phyloP scores from a whole-genome alignment of 2,329 filamentous ascomycete genomes.

The Phialophora macrospora region DNA sequence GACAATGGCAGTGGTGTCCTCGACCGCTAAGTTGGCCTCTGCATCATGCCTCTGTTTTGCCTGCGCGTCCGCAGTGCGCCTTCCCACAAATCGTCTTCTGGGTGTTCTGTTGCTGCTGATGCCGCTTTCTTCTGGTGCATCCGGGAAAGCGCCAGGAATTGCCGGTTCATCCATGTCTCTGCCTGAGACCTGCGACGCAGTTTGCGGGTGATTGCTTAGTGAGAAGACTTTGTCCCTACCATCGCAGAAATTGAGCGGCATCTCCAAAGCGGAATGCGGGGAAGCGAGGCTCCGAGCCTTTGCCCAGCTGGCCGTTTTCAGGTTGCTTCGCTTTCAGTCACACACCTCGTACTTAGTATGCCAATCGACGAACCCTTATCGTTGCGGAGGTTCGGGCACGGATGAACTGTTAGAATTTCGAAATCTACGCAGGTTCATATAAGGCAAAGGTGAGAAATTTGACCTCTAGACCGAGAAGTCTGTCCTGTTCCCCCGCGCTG shows the following conservation, averaged over 20 bases:
- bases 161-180: slow-evolving; percentile 45
- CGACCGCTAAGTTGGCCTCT: slow-evolving; percentile 68
- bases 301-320: background rate
- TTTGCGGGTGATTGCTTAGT: background rate
- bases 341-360: too few relatives aligned
- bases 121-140: slow-evolving; percentile 15
- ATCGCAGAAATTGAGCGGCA: slow-evolving; percentile 11
- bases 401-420: background rate
- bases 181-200: slow-evolving; percentile 49
- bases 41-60: slow-evolving; percentile 66
- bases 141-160: slow-evolving; percentile 38
- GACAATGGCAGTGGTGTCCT: slow-evolving; percentile 60
- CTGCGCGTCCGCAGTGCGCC: slow-evolving; percentile 66
- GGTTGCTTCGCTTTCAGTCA: background rate
- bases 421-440: background rate
- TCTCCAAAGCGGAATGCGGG: slow-evolving; percentile 17
- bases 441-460: slow-evolving; percentile 30
- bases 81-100: slow-evolving; percentile 89
- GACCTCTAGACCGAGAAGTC: background rate
- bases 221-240: background rate
- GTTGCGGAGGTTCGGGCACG: background rate
- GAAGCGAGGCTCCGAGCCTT: background rate
- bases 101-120: slow-evolving; percentile 60
- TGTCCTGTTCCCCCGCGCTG: slow-evolving; percentile 38
- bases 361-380: background rate